phyloP scores from a whole-genome alignment of 495 filamentous ascomycete genomes.

The Saxispiralis lemnorum region DNA sequence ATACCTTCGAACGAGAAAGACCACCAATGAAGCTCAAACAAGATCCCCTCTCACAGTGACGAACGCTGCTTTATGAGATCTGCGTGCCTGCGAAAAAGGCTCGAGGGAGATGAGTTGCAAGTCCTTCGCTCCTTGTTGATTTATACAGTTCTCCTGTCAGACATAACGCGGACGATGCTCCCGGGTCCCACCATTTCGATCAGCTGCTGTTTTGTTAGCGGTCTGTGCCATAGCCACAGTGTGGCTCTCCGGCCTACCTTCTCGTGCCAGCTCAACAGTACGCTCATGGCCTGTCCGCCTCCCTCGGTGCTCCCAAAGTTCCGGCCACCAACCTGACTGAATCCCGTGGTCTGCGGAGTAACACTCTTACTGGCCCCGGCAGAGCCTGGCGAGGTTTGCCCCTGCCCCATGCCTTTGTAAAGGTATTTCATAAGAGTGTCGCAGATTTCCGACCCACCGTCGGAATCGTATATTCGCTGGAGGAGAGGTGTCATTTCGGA shows the following conservation, averaged over 20 bases:
- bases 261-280: constrained; percentile 88
- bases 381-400: neutral
- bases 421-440: constrained; percentile 67
- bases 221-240: too few species aligned
- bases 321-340: constrained; percentile 61
- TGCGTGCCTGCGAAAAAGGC: too few species aligned
- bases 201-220: constrained; percentile 25
- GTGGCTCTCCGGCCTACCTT: too few species aligned
- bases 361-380: constrained; percentile 52
- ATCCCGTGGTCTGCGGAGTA: constrained; percentile 69
- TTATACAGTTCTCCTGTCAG: constrained; percentile 72
- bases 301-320: constrained; percentile 45
- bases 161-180: constrained; percentile 78
- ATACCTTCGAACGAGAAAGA: too few species aligned
- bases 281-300: constrained; percentile 77
- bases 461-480: constrained; percentile 49
- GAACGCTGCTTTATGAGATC: too few species aligned
- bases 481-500: constrained; percentile 78
- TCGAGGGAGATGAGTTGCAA: too few species aligned
- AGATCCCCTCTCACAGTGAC: too few species aligned
- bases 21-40: too few species aligned
- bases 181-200: constrained; percentile 78
- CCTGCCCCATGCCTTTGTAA: constrained; percentile 26
- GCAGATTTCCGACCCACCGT: constrained; percentile 53
- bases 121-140: too few species aligned